Evolutionary conservation across 1,284 basidiomycete genomes (phyloP), one percentile per base, ranked within the genome.

Genomic region (Dichomitus squalens): DNA sequence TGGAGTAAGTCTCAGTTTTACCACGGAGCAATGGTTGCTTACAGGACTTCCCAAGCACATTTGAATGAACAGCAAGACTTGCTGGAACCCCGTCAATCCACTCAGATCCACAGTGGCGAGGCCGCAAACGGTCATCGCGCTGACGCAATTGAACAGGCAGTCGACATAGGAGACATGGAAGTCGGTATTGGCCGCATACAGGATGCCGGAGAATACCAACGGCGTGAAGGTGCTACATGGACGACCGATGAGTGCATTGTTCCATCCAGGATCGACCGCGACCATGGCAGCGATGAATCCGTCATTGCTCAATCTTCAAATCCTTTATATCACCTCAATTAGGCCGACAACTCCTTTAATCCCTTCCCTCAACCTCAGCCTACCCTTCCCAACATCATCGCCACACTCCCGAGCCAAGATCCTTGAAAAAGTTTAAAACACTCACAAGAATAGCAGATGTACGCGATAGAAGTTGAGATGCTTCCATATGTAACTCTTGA

Each of bases 81-180:
- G 93, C 69, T 95, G 92, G 76, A 86, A 91, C 46, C 75, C 73
- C 1, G 91, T 94, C 66, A 92, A 73, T 43, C 77, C 75, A 68
- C 88, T 92, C 65, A 94, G 72, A 70, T 94, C 85, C 63, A 92
- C 76, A 5, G 90, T 87, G 40, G 82, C 79, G 25, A 95, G 77
- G 12, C 93, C 92, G 64, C 89, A 92, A 57, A 93, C 88, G 3
- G 87, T 86, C 77, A 93, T 86, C 8, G 90, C 85, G 70, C 86
- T 90, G 67, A 92, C 81, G 59, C 84, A 91, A 66, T 83, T 81
- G 75, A 85, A 95, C 41, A 94, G 79, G 11, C 85, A 78, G 68
- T 94, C 92, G 68, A 92, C 81, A 71, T 91, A 92, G 36, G 79
- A 65, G 47, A 92, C 79, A 47, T 79, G 82, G 64, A 79, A 81